Conservation (phyloP, 1,284 basidiomycete genomes). For the Uromyces viciae-fabae region DNA sequence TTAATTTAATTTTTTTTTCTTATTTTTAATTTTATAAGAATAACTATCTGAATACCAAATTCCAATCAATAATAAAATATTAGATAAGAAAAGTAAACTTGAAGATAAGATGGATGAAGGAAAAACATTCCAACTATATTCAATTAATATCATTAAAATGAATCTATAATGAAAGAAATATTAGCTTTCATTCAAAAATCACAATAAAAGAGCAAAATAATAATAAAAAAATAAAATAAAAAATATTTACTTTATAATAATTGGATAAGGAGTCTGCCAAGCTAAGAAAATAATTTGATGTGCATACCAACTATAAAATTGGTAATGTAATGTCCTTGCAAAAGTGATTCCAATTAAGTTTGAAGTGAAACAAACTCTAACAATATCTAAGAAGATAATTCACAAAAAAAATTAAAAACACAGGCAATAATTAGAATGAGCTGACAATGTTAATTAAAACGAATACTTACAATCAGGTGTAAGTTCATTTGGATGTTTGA, state of each 20-base stretch:
- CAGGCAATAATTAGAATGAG: background rate
- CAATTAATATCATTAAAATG: conserved; percentile 64
- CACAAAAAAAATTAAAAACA: background rate
- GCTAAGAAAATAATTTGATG: conserved; percentile 82
- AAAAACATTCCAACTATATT: conserved; percentile 82
- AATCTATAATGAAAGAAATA: conserved; percentile 59
- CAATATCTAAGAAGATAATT: conserved; percentile 62
- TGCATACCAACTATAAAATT: conserved; percentile 98
- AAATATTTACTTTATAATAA: conserved; percentile 63
- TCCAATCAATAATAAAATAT: conserved; percentile 64
- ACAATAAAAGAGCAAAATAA: conserved; percentile 9
- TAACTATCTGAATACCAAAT: conserved; percentile 19
- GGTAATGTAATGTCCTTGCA: conserved; percentile 94
- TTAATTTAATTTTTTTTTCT: no score
- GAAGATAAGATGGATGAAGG: conserved; percentile 75
- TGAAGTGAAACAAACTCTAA: conserved; percentile 77
- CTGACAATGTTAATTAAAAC: background rate
- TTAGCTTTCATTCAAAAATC: conserved; percentile 11
- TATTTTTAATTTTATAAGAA: no score
- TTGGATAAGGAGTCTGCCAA: conserved; percentile 68
- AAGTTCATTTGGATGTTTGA: conserved; percentile 10
- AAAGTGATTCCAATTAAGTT: conserved; percentile 88
- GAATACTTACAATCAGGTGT: conserved; percentile 12
- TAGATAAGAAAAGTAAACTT: conserved; percentile 62
- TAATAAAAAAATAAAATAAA: background rate